Evolutionary conservation across 192 early-diverging fungal species (phyloP), one percentile per base, ranked within the genome.

Genomic region (Coemansia reversa): DNA sequence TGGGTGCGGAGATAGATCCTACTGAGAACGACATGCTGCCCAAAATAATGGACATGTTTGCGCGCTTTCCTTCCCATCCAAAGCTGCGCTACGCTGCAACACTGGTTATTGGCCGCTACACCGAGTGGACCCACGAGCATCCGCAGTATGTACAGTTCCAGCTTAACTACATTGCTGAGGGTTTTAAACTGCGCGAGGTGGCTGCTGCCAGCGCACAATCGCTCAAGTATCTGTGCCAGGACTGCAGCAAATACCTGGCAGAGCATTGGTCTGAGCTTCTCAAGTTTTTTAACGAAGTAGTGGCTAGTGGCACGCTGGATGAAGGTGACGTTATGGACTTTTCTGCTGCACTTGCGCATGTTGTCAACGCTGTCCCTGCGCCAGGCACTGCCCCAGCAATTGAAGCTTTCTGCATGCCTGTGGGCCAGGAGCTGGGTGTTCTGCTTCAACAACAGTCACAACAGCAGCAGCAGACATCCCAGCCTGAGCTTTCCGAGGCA

Each of bases 11-110:
- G 55, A 84, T 98, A 19, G 75, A 82, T 1, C 73, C 84, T 7
- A 67, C 84, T 23, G 94, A 97, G 70, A 83, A 84, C 32, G 84
- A 83, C 24, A 80, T 95, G 29, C 74, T 99, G 73, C 94, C 94
- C 23, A 85, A 88, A 70, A 92, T 99, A 42, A 97, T 99, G 94
- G 86, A 88, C 35, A 83, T 94, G 63, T 74, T 99, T 20, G 86
- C 89, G 12, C 86, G 91, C 45, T 74, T 99, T 35, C 94, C 96
- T 14, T 62, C 83, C 19, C 96, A 99, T 66, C 93, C 97, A 12
- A 95, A 94, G 72, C 88, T 99, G 76, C 89, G 90, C 62, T 97
- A 98, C 64, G 94, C 96, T 0, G 94, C 95, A 2, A 95, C 96
- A 20, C 80, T 98, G 20, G 94, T 99, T 7, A 96, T 99, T 70